Percentiles rank a stretch among this genome's conserved stretches.
Conservation (phyloP, 1,139 yeast genomes). For the Blastobotrys malaysiensis region DNA sequence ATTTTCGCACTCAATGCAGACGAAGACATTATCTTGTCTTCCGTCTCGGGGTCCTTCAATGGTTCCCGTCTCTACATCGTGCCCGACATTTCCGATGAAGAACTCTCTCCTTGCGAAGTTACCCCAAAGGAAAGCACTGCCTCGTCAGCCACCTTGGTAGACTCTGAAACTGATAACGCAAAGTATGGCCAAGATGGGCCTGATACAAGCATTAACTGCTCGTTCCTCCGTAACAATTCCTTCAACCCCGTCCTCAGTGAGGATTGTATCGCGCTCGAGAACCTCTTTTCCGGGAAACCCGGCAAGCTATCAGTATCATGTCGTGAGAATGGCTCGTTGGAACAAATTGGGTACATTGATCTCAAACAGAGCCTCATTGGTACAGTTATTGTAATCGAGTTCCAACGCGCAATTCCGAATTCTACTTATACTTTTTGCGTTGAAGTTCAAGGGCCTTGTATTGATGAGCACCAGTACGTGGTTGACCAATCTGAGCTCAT, state of each 20-base stretch:
- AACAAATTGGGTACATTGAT: constrained; percentile 1
- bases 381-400: constrained; percentile 1
- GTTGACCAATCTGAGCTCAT: background rate
- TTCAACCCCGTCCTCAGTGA: background rate
- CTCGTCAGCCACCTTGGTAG: background rate
- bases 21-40: background rate
- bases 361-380: constrained; percentile 1
- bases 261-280: background rate
- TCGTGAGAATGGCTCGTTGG: constrained; percentile 2
- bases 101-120: background rate
- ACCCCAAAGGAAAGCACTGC: background rate
- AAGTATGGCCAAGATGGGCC: background rate
- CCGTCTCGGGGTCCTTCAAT: background rate
- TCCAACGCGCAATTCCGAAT: background rate
- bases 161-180: background rate
- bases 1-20: background rate
- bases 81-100: background rate
- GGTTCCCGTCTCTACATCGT: background rate
- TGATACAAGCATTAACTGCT: background rate
- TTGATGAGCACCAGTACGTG: background rate
- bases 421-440: background rate
- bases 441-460: background rate
- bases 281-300: background rate
- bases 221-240: background rate
- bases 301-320: background rate